Evolutionary conservation across 2,329 filamentous ascomycete species (phyloP).

Genomic region (Aspergillus brasiliensis): DNA sequence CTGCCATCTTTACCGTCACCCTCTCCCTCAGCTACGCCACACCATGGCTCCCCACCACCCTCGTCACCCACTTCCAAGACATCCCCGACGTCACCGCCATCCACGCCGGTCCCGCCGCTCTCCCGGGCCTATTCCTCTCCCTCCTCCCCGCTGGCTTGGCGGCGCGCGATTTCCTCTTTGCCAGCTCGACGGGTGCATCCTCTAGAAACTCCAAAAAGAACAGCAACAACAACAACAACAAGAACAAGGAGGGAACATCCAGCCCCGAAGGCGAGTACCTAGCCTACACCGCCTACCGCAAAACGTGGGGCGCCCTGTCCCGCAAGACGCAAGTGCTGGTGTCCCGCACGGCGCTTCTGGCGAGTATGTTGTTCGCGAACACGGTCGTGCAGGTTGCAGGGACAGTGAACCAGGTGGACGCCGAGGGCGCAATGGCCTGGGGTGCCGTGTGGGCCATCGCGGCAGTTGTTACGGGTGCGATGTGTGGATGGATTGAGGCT

Average conservation of each 20-base stretch:
- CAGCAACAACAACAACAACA: slow-evolving; percentile 40
- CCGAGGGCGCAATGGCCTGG: slow-evolving; percentile 70
- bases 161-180: slow-evolving; percentile 75
- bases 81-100: slow-evolving; percentile 69
- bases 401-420: slow-evolving; percentile 70
- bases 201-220: slow-evolving; percentile 46
- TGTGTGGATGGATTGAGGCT: slow-evolving; percentile 44
- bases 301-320: slow-evolving; percentile 63
- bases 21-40: slow-evolving; percentile 70
- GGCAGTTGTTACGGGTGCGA: slow-evolving; percentile 29
- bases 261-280: slow-evolving; percentile 72
- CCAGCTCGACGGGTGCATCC: slow-evolving; percentile 50
- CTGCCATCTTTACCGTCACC: slow-evolving; percentile 72
- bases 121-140: slow-evolving; percentile 49
- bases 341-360: slow-evolving; percentile 60
- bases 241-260: slow-evolving; percentile 45
- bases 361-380: slow-evolving; percentile 50
- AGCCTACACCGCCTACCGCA: slow-evolving; percentile 62
- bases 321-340: slow-evolving; percentile 65
- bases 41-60: slow-evolving; percentile 66
- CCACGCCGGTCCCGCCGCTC: slow-evolving; percentile 61
- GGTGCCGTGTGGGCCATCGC: slow-evolving; percentile 72
- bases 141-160: slow-evolving; percentile 71
- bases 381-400: slow-evolving; percentile 66
- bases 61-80: slow-evolving; percentile 75